Evolutionary conservation across 768 basidiomycete genomes (phyloP), one percentile per base, ranked within the genome.

Genomic region (Symmetrospora coprosmae): DNA sequence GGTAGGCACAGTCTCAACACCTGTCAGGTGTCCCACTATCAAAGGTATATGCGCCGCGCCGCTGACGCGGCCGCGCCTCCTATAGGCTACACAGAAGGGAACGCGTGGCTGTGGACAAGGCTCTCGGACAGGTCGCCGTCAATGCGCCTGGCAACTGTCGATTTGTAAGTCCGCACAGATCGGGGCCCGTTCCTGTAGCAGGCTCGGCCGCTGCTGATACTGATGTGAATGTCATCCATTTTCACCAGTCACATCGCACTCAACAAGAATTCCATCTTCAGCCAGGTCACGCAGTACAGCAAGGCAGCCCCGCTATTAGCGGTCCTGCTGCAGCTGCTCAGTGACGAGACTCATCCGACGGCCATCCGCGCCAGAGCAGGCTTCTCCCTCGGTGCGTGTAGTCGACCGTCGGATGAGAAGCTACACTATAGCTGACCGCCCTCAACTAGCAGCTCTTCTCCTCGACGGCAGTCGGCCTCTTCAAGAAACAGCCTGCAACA

Each of bases 381-480:
- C 0, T 66, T 63, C n/a, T n/a, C 34, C 1, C 34, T 67, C 16
- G 66, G 68, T 67, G 8, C 14, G 62, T n/a, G n/a, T 41, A 52
- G 11, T n/a, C 13, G 46, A 17, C 17, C 27, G 7, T 5, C 11
- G 14, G 11, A 8, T 0, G 4, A n/a, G 19, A 25, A 4, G 14
- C 4, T 7, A 8, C 3, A n/a, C n/a, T n/a, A n/a, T n/a, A n/a
- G 2, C 25, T 23, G 34, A 37, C n/a, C 19, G 17, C 14, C 8
- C 13, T 43, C n/a, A 28, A 2, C 33, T 16, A 56, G 81, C 84
- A 75, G 82, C 71, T 69, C 81, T 68, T 13, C 77, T 92, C 0
- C 81, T 87, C 2, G 74, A 77, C 17, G 89, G 91, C 65, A 80
- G 88, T 66, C 74, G 77, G 0, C 74, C 77, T 1, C 74, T 89